Conservation (phyloP, 768 basidiomycete species). For the Termitomyces sp. region DNA sequence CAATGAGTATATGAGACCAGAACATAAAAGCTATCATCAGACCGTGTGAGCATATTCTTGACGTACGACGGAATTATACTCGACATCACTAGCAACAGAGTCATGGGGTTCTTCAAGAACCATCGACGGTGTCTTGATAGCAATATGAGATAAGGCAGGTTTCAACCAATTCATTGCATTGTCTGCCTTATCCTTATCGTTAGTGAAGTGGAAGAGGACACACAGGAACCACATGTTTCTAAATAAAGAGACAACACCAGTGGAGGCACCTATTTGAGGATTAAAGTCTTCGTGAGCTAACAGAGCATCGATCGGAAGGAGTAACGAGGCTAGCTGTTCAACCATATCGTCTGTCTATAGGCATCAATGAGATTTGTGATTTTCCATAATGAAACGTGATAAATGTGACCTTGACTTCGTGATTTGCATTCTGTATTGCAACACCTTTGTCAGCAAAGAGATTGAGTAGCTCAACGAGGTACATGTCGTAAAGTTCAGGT, state of each 20-base stretch:
- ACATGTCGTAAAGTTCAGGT: conserved; percentile 73
- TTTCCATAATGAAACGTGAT: neutral
- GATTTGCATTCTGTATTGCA: conserved; percentile 77
- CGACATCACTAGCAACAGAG: conserved; percentile 79
- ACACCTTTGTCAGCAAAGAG: conserved; percentile 90
- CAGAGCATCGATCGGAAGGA: conserved; percentile 88
- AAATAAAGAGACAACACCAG: conserved; percentile 71
- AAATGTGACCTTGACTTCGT: conserved; percentile 53
- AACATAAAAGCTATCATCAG: conserved; percentile 17
- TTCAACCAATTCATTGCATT: conserved; percentile 75
- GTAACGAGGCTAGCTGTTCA: conserved; percentile 79
- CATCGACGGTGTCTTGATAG: conserved; percentile 79
- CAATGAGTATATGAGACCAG: neutral
- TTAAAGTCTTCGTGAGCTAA: conserved; percentile 67
- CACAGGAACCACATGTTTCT: conserved; percentile 94
- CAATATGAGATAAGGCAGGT: conserved; percentile 74
- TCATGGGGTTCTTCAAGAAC: conserved; percentile 81
- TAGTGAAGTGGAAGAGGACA: conserved; percentile 78
- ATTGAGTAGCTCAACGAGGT: conserved; percentile 78
- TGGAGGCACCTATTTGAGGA: conserved; percentile 47
- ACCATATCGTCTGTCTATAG: conserved; percentile 75
- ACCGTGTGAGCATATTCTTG: conserved; percentile 81
- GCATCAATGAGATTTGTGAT: neutral
- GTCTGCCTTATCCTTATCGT: conserved; percentile 44
- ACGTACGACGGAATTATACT: conserved; percentile 87